phyloP scores from a whole-genome alignment of 805 yeast genomes.

The Cyberlindnera japonica region DNA sequence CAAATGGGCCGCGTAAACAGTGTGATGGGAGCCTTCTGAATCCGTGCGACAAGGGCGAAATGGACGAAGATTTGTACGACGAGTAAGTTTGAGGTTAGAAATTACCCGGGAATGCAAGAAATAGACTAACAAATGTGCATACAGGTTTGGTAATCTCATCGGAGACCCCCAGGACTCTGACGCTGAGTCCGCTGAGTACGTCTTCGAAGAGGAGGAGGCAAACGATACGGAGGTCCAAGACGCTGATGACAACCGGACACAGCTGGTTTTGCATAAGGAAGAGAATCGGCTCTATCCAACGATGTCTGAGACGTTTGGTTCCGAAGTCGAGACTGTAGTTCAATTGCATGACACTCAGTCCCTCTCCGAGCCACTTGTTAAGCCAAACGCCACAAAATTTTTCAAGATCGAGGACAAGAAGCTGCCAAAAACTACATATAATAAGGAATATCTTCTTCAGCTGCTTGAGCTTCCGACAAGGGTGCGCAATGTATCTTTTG shows the following conservation, averaged over 20 bases:
- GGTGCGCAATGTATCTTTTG: conserved; percentile 68
- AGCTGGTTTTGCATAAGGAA: conserved; percentile 39
- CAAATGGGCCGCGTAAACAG: neutral
- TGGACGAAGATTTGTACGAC: conserved; percentile 72
- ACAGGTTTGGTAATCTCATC: conserved; percentile 60
- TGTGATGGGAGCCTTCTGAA: neutral
- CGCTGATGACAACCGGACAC: conserved; percentile 5
- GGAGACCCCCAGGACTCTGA: conserved; percentile 50
- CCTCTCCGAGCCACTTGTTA: conserved; percentile 60
- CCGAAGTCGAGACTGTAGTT: conserved; percentile 62
- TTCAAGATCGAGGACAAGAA: conserved; percentile 47
- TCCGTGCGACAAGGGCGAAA: conserved; percentile 16
- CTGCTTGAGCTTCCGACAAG: conserved; percentile 54
- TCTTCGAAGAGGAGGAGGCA: conserved; percentile 14
- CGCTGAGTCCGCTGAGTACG: conserved; percentile 33
- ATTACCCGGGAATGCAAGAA: no score
- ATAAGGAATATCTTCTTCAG: conserved; percentile 57
- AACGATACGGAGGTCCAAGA: conserved; percentile 16
- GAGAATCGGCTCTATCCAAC: conserved; percentile 42
- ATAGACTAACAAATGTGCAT: neutral
- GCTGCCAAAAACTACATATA: conserved; percentile 58
- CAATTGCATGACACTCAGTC: conserved; percentile 51
- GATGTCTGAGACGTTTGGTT: conserved; percentile 47
- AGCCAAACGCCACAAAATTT: conserved; percentile 41
- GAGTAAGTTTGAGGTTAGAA: conserved; percentile 41